A percentile compares a stretch with the other conserved stretches of the same genome.
Conservation (phyloP, 2,329 filamentous ascomycete genomes). For the Fusarium sp. region DNA sequence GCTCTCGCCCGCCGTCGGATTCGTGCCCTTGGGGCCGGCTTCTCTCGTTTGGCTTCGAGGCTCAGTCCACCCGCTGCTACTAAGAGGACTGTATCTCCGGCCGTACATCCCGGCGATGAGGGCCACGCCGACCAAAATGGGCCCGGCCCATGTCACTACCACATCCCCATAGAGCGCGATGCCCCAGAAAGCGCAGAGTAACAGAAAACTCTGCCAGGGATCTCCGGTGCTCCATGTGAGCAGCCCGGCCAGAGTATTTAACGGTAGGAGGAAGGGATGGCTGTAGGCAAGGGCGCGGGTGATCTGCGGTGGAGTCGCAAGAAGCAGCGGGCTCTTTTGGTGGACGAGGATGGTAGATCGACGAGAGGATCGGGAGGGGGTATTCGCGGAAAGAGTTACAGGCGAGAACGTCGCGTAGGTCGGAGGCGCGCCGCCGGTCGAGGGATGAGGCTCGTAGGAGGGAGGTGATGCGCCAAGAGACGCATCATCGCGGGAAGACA, state of each 20-base stretch:
- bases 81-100: slow-evolving; percentile 89
- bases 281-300: slow-evolving; percentile 96
- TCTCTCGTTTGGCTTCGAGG: slow-evolving; percentile 58
- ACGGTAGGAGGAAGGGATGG: slow-evolving; percentile 90
- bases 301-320: slow-evolving; percentile 94
- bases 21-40: slow-evolving; percentile 35
- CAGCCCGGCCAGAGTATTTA: slow-evolving; percentile 88
- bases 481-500: slow-evolving; percentile 59
- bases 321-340: slow-evolving; percentile 93
- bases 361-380: slow-evolving; percentile 74
- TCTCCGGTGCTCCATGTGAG: slow-evolving; percentile 95
- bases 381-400: slow-evolving; percentile 79
- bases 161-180: slow-evolving; percentile 88
- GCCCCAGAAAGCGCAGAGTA: slow-evolving; percentile 90
- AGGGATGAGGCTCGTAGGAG: slow-evolving; percentile 49
- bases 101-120: slow-evolving; percentile 95
- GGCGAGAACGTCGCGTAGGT: slow-evolving; percentile 95
- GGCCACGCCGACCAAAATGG: slow-evolving; percentile 82
- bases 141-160: slow-evolving; percentile 85
- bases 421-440: slow-evolving; percentile 66
- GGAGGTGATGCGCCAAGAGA: slow-evolving; percentile 55
- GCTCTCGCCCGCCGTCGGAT: slow-evolving; percentile 31
- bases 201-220: slow-evolving; percentile 95
- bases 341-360: slow-evolving; percentile 95
- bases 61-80: slow-evolving; percentile 82